phyloP scores from a whole-genome alignment of 306 rosid species.

The Carpinus viminea region DNA sequence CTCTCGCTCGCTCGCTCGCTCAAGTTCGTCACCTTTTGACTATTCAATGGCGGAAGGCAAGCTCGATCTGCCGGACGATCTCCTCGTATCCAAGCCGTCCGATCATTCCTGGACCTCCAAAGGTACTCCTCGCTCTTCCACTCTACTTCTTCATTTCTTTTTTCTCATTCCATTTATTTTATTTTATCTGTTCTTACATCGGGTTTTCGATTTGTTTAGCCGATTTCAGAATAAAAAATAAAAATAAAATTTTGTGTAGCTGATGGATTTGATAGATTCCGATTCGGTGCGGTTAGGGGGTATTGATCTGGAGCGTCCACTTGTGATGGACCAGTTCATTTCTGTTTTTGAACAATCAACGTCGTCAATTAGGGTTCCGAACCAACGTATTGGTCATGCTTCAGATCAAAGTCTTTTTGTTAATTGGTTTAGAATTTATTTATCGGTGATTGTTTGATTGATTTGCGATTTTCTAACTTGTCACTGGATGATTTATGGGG shows the following conservation, averaged over 20 bases:
- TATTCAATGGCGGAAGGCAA: slow-evolving; percentile 52
- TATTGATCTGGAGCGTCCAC: slow-evolving; percentile 35
- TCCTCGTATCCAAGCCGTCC: slow-evolving; percentile 47
- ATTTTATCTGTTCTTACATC: background rate
- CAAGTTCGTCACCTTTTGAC: slow-evolving; percentile 5
- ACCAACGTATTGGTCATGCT: background rate
- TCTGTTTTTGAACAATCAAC: background rate
- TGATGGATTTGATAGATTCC: slow-evolving; percentile 23
- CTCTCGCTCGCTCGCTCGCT: slow-evolving; percentile 20
- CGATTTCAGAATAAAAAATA: background rate
- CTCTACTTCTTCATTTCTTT: background rate
- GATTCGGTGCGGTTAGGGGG: slow-evolving; percentile 9
- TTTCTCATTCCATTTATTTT: background rate
- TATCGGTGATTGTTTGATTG: background rate
- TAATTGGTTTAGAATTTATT: background rate
- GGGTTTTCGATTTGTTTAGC: background rate
- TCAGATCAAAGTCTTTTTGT: slow-evolving; percentile 15
- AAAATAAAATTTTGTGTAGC: background rate
- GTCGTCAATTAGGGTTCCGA: slow-evolving; percentile 22
- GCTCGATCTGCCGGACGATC: slow-evolving; percentile 56
- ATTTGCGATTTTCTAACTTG: background rate
- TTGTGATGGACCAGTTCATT: slow-evolving; percentile 3
- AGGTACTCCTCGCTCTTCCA: slow-evolving; percentile 28
- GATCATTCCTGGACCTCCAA: slow-evolving; percentile 51
- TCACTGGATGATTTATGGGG: no score